A percentile compares a stretch with the other conserved stretches of the same genome.
Conservation (phyloP, 768 basidiomycete genomes). For the Paxillus rubicundulus region DNA sequence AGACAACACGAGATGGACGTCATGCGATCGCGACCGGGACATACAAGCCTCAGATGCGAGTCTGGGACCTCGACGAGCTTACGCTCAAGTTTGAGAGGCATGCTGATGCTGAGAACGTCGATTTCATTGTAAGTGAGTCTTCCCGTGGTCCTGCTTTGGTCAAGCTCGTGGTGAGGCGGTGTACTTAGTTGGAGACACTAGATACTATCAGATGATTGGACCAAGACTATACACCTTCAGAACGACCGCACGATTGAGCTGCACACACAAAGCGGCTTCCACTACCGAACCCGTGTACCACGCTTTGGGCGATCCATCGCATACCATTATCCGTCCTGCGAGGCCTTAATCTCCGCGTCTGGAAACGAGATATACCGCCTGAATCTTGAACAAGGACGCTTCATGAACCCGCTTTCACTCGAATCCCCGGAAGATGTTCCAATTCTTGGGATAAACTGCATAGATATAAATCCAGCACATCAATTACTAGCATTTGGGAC, state of each 20-base stretch:
- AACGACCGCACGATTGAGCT: slow-evolving; percentile 92
- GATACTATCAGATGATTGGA: slow-evolving; percentile 98
- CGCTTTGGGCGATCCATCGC: slow-evolving; percentile 88
- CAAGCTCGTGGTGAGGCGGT: neutral
- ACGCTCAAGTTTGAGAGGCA: slow-evolving; percentile 95
- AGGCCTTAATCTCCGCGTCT: slow-evolving; percentile 79
- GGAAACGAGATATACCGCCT: slow-evolving; percentile 89
- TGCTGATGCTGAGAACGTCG: slow-evolving; percentile 94
- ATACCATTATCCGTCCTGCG: slow-evolving; percentile 93
- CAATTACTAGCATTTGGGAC: slow-evolving; percentile 87
- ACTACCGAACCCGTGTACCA: slow-evolving; percentile 92
- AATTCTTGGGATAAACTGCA: slow-evolving; percentile 81
- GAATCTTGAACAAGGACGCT: slow-evolving; percentile 93
- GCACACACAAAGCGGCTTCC: slow-evolving; percentile 91
- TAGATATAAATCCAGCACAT: slow-evolving; percentile 93
- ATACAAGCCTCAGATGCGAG: slow-evolving; percentile 96
- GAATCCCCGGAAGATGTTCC: slow-evolving; percentile 48
- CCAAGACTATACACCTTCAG: slow-evolving; percentile 95
- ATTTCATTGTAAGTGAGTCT: slow-evolving; percentile 87
- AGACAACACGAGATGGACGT: slow-evolving; percentile 87
- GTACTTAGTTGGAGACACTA: slow-evolving; percentile 31
- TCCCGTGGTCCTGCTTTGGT: slow-evolving; percentile 2
- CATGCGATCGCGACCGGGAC: slow-evolving; percentile 93
- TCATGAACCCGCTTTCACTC: slow-evolving; percentile 76
- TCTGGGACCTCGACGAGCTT: slow-evolving; percentile 92